Evolutionary conservation across 176 grass and related monocot genomes (phyloP).

Genomic region (Bonia amplexicaulis): DNA sequence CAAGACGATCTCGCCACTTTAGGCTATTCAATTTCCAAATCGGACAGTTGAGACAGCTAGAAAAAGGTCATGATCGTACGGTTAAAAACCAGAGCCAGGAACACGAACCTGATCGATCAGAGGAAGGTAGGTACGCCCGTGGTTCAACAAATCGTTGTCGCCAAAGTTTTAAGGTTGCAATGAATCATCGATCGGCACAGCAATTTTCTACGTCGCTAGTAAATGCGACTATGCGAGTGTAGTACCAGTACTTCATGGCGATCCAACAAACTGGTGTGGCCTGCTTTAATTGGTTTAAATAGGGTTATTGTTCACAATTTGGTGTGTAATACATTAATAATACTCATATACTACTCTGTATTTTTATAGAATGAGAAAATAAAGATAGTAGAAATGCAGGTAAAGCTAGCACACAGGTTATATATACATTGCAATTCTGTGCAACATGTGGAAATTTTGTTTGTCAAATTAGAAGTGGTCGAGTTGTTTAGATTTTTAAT

Average conservation of each 20-base stretch:
- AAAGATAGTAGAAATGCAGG: neutral
- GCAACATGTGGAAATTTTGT: too few relatives aligned
- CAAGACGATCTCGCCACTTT: neutral
- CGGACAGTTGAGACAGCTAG: neutral
- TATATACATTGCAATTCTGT: neutral
- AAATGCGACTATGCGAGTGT: neutral
- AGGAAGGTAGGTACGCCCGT: neutral
- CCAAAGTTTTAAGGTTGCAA: slow-evolving; percentile 4
- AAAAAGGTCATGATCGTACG: neutral
- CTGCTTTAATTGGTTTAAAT: neutral
- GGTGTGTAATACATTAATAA: too few relatives aligned
- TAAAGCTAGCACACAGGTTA: too few relatives aligned
- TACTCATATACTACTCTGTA: neutral
- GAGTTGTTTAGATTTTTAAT: neutral
- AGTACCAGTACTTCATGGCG: neutral
- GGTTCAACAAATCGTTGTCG: slow-evolving; percentile 8
- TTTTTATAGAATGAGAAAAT: neutral
- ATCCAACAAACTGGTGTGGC: slow-evolving; percentile 19
- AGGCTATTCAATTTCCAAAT: slow-evolving; percentile 10
- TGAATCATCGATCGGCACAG: neutral
- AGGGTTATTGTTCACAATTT: neutral
- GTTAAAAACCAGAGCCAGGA: neutral
- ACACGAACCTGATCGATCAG: neutral
- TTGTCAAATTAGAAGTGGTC: neutral
- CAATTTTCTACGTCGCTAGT: neutral